A percentile compares a stretch with the other conserved stretches of the same genome.
Conservation (phyloP, 2,329 filamentous ascomycete species). For the Penicillium sp. region DNA sequence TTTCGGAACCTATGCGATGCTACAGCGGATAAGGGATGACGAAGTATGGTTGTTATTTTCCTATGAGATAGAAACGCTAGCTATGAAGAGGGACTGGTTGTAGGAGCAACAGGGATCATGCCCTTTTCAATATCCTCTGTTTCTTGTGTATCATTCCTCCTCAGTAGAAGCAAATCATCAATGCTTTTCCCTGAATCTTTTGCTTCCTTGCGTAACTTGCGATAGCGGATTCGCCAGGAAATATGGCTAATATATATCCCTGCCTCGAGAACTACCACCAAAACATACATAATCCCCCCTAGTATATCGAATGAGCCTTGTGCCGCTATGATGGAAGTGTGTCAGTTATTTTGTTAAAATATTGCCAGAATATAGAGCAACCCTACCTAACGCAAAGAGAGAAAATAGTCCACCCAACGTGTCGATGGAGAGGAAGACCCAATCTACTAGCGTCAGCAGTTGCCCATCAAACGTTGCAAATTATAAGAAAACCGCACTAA, state of each 20-base stretch:
- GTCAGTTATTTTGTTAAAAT: constrained; percentile 10
- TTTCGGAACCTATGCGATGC: too few relatives aligned
- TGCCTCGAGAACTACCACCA: constrained; percentile 58
- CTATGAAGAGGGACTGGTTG: background rate
- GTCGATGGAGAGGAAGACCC: constrained; percentile 60
- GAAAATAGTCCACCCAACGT: constrained; percentile 63
- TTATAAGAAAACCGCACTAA: constrained; percentile 45
- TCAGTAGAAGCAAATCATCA: constrained; percentile 51
- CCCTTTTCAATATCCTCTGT: constrained; percentile 10
- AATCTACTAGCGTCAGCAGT: constrained; percentile 39
- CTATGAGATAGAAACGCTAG: background rate
- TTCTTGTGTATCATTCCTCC: constrained; percentile 6
- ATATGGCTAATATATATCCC: constrained; percentile 61
- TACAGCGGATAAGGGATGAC: too few relatives aligned
- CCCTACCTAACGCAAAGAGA: constrained; percentile 57
- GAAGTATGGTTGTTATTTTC: background rate
- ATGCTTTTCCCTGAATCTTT: constrained; percentile 53
- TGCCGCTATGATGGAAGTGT: constrained; percentile 44
- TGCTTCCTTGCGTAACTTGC: constrained; percentile 52
- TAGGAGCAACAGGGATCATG: background rate
- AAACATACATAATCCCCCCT: constrained; percentile 59
- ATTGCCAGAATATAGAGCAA: background rate
- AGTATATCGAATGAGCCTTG: constrained; percentile 62
- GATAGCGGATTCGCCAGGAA: constrained; percentile 58
- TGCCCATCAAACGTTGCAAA: background rate